These are phyloP conservation scores for Phytophthora melonis DNA, from an alignment of 352 stramenopile species.

Conservation along the genomic window DNA sequence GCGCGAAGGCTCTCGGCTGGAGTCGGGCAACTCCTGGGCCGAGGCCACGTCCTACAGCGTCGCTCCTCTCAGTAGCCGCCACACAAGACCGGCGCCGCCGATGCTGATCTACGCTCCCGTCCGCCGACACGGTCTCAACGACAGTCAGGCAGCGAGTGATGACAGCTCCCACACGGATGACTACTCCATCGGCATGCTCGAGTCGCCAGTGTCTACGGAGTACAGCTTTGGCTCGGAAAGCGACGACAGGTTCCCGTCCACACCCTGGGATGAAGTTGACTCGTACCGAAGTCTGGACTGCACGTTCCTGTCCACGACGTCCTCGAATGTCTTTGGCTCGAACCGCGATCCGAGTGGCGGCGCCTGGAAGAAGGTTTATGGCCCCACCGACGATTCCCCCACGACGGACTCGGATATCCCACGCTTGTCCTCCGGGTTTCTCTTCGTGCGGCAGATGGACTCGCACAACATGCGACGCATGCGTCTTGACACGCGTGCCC, in stretches of 20 bases:
- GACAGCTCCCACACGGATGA: constrained; percentile 41
- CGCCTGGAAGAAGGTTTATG: constrained; percentile 40
- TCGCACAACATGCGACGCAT: constrained; percentile 23
- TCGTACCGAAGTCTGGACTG: constrained; percentile 40
- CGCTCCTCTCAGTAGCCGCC: constrained; percentile 31
- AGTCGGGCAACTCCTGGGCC: constrained; percentile 29
- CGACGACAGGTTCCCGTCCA: constrained; percentile 30
- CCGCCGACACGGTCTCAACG: constrained; percentile 15
- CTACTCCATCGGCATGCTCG: constrained; percentile 44
- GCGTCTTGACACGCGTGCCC: constrained; percentile 27
- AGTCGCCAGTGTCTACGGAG: constrained; percentile 40
- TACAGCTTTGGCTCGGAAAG: constrained; percentile 43
- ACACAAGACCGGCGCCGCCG: constrained; percentile 28
- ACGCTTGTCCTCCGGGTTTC: constrained; percentile 22
- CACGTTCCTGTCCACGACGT: constrained; percentile 40
- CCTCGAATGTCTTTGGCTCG: constrained; percentile 40
- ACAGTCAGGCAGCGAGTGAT: constrained; percentile 30
- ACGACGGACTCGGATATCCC: constrained; percentile 5
- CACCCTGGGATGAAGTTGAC: constrained; percentile 36
- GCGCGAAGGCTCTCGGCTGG: constrained; percentile 11
- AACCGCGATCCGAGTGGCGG: constrained; percentile 18
- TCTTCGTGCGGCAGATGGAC: constrained; percentile 38
- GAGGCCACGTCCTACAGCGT: constrained; percentile 36
- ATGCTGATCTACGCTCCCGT: constrained; percentile 34
- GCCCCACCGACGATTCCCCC: constrained; percentile 15